Conservation (phyloP, 129 eudicot species). For the Gnaphalium uliginosum region DNA sequence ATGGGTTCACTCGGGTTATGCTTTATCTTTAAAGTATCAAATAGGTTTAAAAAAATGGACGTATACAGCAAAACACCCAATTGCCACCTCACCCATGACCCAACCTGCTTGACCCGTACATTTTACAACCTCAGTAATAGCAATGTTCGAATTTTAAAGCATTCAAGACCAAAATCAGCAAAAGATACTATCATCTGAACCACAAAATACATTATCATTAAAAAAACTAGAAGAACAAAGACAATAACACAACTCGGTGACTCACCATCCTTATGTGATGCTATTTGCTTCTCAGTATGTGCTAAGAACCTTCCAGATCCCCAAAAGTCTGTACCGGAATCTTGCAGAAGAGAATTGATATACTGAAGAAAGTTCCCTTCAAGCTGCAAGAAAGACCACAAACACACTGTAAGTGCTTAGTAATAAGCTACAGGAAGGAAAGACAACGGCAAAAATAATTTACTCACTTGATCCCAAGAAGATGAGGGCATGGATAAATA, state of each 20-base stretch:
- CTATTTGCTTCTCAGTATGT: slow-evolving; percentile 67
- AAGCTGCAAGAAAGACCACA: slow-evolving; percentile 54
- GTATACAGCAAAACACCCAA: not conserved
- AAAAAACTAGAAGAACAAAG: not conserved
- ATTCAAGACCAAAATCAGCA: not conserved
- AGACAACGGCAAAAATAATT: not conserved
- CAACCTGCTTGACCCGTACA: not conserved
- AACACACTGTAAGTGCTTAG: slow-evolving; percentile 30
- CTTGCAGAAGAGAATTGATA: slow-evolving; percentile 52
- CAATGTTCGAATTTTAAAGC: not conserved
- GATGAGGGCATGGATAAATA: slow-evolving; percentile 74
- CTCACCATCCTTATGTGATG: slow-evolving; percentile 72
- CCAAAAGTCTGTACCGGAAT: slow-evolving; percentile 64
- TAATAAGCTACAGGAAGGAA: slow-evolving; percentile 10
- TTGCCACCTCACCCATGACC: too few species aligned
- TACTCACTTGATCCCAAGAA: slow-evolving; percentile 81
- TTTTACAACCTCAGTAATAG: not conserved
- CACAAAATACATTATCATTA: not conserved
- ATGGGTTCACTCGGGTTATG: not conserved
- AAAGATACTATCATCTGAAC: not conserved
- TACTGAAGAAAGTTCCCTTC: slow-evolving; percentile 58
- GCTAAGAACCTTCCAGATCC: slow-evolving; percentile 73
- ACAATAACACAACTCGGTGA: not conserved
- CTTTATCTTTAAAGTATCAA: not conserved
- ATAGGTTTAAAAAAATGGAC: not conserved